Conservation (phyloP, 176 grass and related monocot genomes). For the maize (Zea mays) region DNA sequence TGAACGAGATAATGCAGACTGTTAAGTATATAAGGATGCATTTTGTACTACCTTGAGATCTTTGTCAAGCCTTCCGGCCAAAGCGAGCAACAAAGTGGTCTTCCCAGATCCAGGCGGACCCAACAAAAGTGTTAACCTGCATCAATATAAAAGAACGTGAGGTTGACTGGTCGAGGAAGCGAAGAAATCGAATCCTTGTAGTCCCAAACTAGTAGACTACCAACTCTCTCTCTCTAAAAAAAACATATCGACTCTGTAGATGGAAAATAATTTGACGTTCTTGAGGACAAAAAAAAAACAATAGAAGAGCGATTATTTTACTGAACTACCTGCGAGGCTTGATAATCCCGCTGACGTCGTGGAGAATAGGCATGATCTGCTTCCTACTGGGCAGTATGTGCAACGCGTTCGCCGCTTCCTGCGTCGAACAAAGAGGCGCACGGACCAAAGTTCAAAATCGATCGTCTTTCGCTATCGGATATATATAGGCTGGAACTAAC, state of each 20-base stretch:
- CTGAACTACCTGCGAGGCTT: conserved; percentile 72
- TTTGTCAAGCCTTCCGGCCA: conserved; percentile 7
- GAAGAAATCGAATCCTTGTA: not conserved
- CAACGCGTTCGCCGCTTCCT: conserved; percentile 64
- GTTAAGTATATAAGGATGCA: not conserved
- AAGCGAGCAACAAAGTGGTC: conserved; percentile 5
- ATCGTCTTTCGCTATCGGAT: not conserved
- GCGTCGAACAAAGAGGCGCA: conserved; percentile 19
- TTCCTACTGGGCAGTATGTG: conserved; percentile 76
- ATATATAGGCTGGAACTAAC: not conserved
- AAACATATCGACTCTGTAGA: not conserved
- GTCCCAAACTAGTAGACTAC: too few species aligned
- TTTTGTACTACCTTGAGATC: not conserved
- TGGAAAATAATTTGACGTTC: not conserved
- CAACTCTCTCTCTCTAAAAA: not conserved
- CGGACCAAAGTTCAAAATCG: conserved; percentile 10
- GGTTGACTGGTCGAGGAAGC: conserved; percentile 2
- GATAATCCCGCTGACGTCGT: conserved; percentile 83
- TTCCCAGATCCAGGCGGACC: conserved; percentile 3
- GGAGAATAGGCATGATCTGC: conserved; percentile 66
- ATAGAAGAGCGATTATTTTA: not conserved
- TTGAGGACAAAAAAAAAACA: not conserved
- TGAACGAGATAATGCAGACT: not conserved
- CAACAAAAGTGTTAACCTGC: conserved; percentile 2
- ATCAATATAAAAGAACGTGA: conserved; percentile 33